Conservation (phyloP, 208 protist genomes). For the Leishmania martiniquensis region DNA sequence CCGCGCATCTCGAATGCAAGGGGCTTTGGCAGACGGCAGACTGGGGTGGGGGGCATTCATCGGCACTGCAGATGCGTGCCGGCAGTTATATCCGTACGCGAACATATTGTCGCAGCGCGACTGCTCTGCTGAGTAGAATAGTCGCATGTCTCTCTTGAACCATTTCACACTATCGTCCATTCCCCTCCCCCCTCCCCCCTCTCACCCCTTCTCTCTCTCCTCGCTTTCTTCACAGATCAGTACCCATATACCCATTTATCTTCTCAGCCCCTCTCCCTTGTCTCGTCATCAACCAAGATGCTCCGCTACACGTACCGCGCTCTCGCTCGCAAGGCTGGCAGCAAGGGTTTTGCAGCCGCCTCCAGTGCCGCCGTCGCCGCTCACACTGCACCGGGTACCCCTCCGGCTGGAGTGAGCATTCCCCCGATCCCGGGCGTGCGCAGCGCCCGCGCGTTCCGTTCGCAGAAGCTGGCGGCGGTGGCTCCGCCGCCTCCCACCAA, state of each 20-base stretch:
- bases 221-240: conserved; percentile 1
- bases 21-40: not conserved
- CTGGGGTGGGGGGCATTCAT: not conserved
- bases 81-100: too few relatives aligned
- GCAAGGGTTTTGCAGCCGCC: conserved; percentile 10
- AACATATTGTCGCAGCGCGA: too few relatives aligned
- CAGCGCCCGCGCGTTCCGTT: conserved; percentile 24
- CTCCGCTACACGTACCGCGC: conserved; percentile 27
- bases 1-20: not conserved
- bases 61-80: not conserved
- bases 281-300: conserved; percentile 3
- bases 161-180: not conserved
- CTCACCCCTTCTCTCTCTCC: not conserved
- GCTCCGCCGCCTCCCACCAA: not conserved
- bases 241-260: conserved; percentile 3
- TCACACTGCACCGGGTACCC: conserved; percentile 10
- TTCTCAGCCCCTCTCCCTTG: not conserved
- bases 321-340: conserved; percentile 26
- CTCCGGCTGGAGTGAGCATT: conserved; percentile 17
- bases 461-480: conserved; percentile 22
- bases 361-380: not conserved
- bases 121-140: not conserved
- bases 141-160: not conserved
- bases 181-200: too few relatives aligned
- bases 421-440: conserved; percentile 39